phyloP scores from a whole-genome alignment of 2,329 filamentous ascomycete genomes.

The Pseudogymnoascus sp. region DNA sequence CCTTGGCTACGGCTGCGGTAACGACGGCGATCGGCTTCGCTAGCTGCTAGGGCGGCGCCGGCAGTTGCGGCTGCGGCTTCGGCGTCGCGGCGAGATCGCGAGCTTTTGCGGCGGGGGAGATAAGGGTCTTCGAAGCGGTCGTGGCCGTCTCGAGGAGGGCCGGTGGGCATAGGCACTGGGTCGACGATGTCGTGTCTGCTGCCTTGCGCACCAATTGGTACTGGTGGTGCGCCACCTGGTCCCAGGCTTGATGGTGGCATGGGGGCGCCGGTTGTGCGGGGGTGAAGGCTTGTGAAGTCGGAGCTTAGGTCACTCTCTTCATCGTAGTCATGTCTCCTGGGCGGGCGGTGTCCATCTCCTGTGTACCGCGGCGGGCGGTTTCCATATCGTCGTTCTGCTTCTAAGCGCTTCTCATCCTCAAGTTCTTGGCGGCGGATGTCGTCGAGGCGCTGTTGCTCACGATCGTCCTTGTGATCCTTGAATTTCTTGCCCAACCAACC shows the following conservation, averaged over 20 bases:
- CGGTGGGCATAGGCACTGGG: constrained; percentile 43
- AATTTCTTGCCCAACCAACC: constrained; percentile 62
- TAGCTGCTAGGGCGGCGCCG: constrained; percentile 40
- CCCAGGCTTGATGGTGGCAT: not conserved
- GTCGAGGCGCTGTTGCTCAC: constrained; percentile 41
- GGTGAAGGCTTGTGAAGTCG: constrained; percentile 21
- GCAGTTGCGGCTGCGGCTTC: constrained; percentile 41
- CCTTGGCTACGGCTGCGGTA: constrained; percentile 12
- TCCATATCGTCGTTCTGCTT: constrained; percentile 43
- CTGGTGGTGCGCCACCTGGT: constrained; percentile 17
- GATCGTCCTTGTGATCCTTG: constrained; percentile 46
- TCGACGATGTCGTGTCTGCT: constrained; percentile 31
- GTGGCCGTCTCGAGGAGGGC: constrained; percentile 43
- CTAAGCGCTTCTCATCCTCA: constrained; percentile 46
- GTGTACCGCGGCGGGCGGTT: constrained; percentile 58
- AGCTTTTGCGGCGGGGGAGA: not conserved
- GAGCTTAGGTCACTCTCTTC: constrained; percentile 21
- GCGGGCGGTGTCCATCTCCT: constrained; percentile 54
- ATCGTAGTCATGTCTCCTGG: constrained; percentile 31
- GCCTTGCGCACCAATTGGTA: constrained; percentile 23
- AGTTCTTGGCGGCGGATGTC: constrained; percentile 40
- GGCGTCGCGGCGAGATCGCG: constrained; percentile 27
- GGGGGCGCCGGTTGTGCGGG: constrained; percentile 28
- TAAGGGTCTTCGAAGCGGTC: constrained; percentile 33
- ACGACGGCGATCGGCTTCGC: constrained; percentile 33